Evolutionary conservation across 2,329 filamentous ascomycete genomes (phyloP), one percentile per base, ranked within the genome.

Genomic region (Penicillium decumbens): DNA sequence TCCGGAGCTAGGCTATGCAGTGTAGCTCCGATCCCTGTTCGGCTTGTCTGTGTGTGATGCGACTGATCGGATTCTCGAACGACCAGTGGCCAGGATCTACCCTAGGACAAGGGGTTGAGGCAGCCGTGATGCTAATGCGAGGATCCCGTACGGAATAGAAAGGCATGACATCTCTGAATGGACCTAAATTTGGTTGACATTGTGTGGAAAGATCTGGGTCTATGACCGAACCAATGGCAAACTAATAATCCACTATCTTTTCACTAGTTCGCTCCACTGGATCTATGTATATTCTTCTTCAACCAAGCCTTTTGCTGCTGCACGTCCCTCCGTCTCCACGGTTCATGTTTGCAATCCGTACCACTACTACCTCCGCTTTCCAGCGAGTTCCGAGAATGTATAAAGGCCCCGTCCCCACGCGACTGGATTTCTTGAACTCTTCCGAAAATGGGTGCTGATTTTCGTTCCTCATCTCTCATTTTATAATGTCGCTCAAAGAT

Each of bases 401-500:
- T 28, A 27, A 29, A 23, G 40, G 38, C 38, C 25, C 10, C 6
- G 38, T 12, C 12, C 45, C 43, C 50, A 45, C 41, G 33, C 24
- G 15, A 10, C 48, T n/a, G 28, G 24, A 24, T 12, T 37, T 23
- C 18, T 20, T 12, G 9, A 4, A 4, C 10, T 12, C 7, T 33
- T 20, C 10, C 3, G 18, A 23, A 12, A 37, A 37, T 37, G 33
- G 33, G 33, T 23, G n/a, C n/a, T 35, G 33, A 3, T 37, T 37
- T 13, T 5, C 20, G 33, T 35, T 43, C 49, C 43, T 40, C n/a
- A 48, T 54, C 56, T 50, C 44, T 57, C 54, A 7, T 56, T 57
- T 47, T n/a, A 56, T 49, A 45, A 57, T 58, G 57, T 52, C 53
- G 29, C 44, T 59, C 23, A 43, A 58, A 29, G 57, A 57, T 6